Evolutionary conservation across 495 filamentous ascomycete species (phyloP).

Genomic region (Penicillium paxilli): DNA sequence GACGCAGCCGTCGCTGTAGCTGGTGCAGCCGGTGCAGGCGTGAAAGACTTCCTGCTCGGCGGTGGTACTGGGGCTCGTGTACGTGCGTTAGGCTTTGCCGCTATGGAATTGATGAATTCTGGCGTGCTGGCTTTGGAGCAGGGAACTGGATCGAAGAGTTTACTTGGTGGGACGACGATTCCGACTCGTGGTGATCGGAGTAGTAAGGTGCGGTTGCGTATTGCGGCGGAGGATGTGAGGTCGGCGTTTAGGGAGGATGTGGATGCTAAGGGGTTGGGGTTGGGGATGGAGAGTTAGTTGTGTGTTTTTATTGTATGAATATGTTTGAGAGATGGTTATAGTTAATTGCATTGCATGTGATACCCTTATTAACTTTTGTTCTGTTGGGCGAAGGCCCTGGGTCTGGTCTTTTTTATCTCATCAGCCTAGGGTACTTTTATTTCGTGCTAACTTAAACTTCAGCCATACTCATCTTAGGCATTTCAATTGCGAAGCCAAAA

Average conservation of each 20-base stretch:
- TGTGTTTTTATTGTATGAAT: conserved; percentile 12
- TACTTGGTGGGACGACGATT: conserved; percentile 35
- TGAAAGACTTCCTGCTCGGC: conserved; percentile 46
- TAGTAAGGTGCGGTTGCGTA: conserved; percentile 80
- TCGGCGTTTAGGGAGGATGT: conserved; percentile 84
- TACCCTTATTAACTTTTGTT: too few species aligned
- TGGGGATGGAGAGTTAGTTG: conserved; percentile 39
- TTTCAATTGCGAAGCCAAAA: too few species aligned
- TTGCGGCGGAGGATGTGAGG: conserved; percentile 88
- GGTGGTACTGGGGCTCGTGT: conserved; percentile 54
- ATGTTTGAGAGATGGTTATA: neutral
- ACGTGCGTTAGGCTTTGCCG: conserved; percentile 66
- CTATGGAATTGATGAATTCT: conserved; percentile 79
- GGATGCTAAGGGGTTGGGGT: conserved; percentile 73
- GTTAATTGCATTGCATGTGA: conserved; percentile 24
- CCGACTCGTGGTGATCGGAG: conserved; percentile 73
- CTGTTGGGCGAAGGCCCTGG: too few species aligned
- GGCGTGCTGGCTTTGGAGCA: conserved; percentile 83
- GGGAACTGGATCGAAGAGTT: conserved; percentile 30
- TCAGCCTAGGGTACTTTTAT: too few species aligned
- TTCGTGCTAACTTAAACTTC: too few species aligned
- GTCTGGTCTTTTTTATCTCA: too few species aligned
- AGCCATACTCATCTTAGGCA: too few species aligned
- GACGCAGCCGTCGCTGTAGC: conserved; percentile 50
- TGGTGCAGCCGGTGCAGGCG: conserved; percentile 37